These are phyloP conservation scores for Rhexocercosporidium sp. DNA, from an alignment of 2,329 filamentous ascomycete species.

Conservation along the genomic window DNA sequence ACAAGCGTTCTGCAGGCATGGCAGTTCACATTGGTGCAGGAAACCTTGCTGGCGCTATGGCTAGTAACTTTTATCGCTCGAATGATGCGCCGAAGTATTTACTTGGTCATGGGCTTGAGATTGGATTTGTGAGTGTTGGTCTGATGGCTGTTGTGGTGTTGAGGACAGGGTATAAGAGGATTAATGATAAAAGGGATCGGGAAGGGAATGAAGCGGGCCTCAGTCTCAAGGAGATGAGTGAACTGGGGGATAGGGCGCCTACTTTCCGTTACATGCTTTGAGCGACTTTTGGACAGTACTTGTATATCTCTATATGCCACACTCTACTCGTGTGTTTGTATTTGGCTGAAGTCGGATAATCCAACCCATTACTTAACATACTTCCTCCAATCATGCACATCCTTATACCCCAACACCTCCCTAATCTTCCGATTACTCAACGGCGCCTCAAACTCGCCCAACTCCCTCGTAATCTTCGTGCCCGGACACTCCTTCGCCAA, in stretches of 20 bases:
- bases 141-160: conserved; percentile 2
- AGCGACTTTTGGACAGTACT: background rate
- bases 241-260: conserved; percentile 10
- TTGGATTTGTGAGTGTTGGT: conserved; percentile 12
- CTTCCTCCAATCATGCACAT: conserved; percentile 59
- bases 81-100: conserved; percentile 54
- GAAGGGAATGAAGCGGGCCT: conserved; percentile 9
- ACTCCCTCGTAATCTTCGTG: conserved; percentile 57
- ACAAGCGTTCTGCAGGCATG: conserved; percentile 64
- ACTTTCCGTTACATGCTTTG: conserved; percentile 10
- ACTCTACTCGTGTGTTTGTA: background rate
- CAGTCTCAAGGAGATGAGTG: conserved; percentile 12
- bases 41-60: conserved; percentile 67
- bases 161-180: conserved; percentile 8
- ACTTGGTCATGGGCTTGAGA: conserved; percentile 50
- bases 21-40: conserved; percentile 67
- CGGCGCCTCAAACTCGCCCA: conserved; percentile 64
- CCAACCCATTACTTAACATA: conserved; percentile 24
- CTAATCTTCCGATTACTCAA: conserved; percentile 65
- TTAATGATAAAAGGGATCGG: conserved; percentile 15
- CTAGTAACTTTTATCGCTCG: conserved; percentile 72
- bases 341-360: background rate
- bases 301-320: background rate
- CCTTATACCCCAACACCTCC: conserved; percentile 62
- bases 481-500: conserved; percentile 54